Percentiles rank a stretch among this genome's conserved stretches.
Evolutionary conservation across 371 early-diverging fungal genomes (phyloP).

Genomic region (Mycotypha africana): DNA sequence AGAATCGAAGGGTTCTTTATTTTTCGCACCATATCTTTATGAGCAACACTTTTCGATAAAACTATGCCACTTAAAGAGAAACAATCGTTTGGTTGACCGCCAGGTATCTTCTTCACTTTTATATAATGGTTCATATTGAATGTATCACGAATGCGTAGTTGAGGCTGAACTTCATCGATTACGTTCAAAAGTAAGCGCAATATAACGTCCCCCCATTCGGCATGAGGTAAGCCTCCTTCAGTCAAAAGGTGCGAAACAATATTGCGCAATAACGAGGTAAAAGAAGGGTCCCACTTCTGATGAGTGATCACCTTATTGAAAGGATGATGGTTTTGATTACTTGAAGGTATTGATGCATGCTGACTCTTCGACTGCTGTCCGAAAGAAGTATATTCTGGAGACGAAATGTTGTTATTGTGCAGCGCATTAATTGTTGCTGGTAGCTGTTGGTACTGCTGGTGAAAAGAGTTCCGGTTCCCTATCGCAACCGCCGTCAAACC

Average conservation of each 20-base stretch:
- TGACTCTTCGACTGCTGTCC: no score
- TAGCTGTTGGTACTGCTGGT: slow-evolving; percentile 6
- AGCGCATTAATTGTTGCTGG: slow-evolving; percentile 1
- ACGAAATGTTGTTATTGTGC: neutral
- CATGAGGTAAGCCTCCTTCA: slow-evolving; percentile 4
- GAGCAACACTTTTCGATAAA: slow-evolving; percentile 81
- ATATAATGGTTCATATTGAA: slow-evolving; percentile 89
- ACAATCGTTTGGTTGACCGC: slow-evolving; percentile 72
- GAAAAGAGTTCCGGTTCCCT: no score
- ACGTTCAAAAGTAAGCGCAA: slow-evolving; percentile 61
- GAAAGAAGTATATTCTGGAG: no score
- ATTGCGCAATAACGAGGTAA: slow-evolving; percentile 8
- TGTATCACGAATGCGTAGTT: slow-evolving; percentile 66
- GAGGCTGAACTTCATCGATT: slow-evolving; percentile 61
- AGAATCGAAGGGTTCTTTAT: slow-evolving; percentile 72
- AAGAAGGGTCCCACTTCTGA: slow-evolving; percentile 16
- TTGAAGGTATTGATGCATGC: no score
- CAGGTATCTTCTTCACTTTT: slow-evolving; percentile 90
- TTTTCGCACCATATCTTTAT: slow-evolving; percentile 77
- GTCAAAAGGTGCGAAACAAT: slow-evolving; percentile 10
- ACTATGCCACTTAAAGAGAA: slow-evolving; percentile 81
- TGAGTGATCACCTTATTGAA: no score
- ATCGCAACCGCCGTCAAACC: no score
- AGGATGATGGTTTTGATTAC: no score
- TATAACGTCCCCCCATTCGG: slow-evolving; percentile 73